Evolutionary conservation across 257 asterid genomes (phyloP), one percentile per base, ranked within the genome.

Genomic region (Ehretia macrophylla): DNA sequence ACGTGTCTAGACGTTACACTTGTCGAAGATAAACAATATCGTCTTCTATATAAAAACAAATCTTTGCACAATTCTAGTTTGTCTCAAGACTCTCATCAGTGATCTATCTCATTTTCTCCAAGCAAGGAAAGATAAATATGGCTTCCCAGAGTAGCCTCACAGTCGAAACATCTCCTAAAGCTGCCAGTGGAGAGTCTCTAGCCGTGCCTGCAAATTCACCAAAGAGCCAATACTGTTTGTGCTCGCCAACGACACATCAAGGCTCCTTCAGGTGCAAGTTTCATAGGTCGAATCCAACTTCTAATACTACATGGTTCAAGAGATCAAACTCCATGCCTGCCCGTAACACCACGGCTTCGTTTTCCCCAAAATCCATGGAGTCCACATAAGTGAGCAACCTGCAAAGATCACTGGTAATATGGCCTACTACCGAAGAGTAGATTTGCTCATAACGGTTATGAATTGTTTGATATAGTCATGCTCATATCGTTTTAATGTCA

Each of bases 181-280:
- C 8, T 10, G 22, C 10, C 42, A 10, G 8, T 16, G 63, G 52
- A 58, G 53, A 18, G 0, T 10, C 22, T 14, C 20, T 1, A 17
- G 21, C 5, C 4, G 45, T 9, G 10, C 47, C 12, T 21, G 57
- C 11, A 20, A 19, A 9, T 52, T 52, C 57, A 52, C 57, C 57
- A 23, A 52, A 21, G 17, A 37, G 57, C 14, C 57, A 52, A 23
- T 52, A 51, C 17, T 68, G 73, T 17, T 44, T 68, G 37, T 68
- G 73, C 47, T 68, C 73, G 12, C 73, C 73, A 45, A 68, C 73
- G 21, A 68, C 62, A 9, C 73, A 68, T 54, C 11, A 39, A 55
- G 73, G 73, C n/a, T 68, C 73, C 0, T 68, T 68, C 54, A 55
- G 73, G 59, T 68, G 73, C 63, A 62, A 65, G 68, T 46, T 51